These are phyloP conservation scores for Angomonas ambiguus DNA, from an alignment of 208 protist species.

Conservation along the genomic window DNA sequence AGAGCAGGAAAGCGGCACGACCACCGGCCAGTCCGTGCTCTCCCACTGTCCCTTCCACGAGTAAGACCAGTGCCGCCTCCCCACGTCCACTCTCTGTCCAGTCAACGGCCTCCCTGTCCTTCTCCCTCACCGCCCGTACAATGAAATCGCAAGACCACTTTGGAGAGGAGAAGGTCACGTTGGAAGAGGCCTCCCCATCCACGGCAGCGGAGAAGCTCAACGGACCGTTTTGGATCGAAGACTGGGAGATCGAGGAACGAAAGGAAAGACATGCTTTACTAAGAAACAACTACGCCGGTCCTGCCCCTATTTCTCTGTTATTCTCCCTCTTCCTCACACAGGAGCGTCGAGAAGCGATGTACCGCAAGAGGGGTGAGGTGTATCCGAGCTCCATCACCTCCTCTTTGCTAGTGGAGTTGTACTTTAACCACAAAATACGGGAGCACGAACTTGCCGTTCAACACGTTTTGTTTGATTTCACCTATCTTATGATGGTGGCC, in stretches of 20 bases:
- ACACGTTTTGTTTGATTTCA: constrained; percentile 41
- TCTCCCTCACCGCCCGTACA: not conserved
- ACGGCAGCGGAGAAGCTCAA: not conserved
- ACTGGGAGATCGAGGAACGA: constrained; percentile 3
- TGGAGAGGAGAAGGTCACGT: not conserved
- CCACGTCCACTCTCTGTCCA: not conserved
- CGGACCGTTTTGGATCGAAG: not conserved
- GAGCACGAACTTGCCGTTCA: constrained; percentile 28
- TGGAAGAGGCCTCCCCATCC: not conserved
- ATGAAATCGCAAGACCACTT: not conserved
- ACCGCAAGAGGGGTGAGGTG: not conserved
- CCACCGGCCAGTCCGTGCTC: not conserved
- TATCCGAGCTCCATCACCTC: not conserved
- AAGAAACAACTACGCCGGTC: not conserved
- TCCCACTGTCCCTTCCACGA: not conserved
- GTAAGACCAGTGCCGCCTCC: not conserved
- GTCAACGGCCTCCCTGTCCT: not conserved
- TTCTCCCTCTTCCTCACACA: constrained; percentile 1
- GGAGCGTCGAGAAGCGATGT: not conserved
- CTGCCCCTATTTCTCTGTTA: not conserved
- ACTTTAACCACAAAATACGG: constrained; percentile 24
- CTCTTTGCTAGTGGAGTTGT: constrained; percentile 10
- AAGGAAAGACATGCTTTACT: not conserved
- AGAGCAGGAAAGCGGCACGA: not conserved
- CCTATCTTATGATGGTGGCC: constrained; percentile 49